Percentiles rank a stretch among this genome's conserved stretches.
Conservation (phyloP, 257 asterid species). For the Solanum pinnatisectum region DNA sequence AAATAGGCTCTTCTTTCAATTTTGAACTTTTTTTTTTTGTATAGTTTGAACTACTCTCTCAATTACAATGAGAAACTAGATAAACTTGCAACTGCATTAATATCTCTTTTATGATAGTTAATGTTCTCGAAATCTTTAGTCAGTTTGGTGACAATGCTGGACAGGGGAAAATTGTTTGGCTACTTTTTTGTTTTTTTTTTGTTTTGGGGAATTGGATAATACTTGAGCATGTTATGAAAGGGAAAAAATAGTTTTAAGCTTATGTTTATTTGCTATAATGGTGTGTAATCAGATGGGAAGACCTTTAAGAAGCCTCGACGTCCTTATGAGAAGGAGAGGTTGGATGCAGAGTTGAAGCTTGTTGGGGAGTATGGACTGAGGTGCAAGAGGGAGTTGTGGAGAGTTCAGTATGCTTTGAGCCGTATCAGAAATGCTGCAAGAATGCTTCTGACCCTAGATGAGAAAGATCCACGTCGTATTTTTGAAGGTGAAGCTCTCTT, state of each 20-base stretch:
- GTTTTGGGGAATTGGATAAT: neutral
- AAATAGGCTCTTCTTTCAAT: neutral
- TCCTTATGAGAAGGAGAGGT: slow-evolving; percentile 82
- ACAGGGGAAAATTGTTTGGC: neutral
- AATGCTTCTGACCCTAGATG: slow-evolving; percentile 65
- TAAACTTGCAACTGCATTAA: neutral
- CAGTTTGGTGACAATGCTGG: neutral
- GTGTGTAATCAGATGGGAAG: slow-evolving; percentile 50
- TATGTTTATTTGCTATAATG: neutral
- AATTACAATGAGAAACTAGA: neutral
- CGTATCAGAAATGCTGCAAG: slow-evolving; percentile 75
- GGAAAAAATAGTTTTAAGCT: neutral
- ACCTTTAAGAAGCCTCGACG: slow-evolving; percentile 90
- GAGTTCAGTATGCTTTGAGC: slow-evolving; percentile 87
- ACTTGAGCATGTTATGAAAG: neutral
- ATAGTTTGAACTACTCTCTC: too few relatives aligned
- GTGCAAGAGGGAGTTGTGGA: slow-evolving; percentile 90
- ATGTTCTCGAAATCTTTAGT: too few relatives aligned
- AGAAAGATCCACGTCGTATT: slow-evolving; percentile 76
- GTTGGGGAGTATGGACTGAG: slow-evolving; percentile 82
- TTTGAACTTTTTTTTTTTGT: too few relatives aligned
- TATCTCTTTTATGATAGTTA: too few relatives aligned
- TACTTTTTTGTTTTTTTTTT: neutral
- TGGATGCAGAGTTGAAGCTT: slow-evolving; percentile 81
- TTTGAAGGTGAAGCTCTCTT: slow-evolving; percentile 89